These are phyloP conservation scores for Penicillium sclerotiorum DNA, from an alignment of 2,329 filamentous ascomycete species.

Conservation along the genomic window DNA sequence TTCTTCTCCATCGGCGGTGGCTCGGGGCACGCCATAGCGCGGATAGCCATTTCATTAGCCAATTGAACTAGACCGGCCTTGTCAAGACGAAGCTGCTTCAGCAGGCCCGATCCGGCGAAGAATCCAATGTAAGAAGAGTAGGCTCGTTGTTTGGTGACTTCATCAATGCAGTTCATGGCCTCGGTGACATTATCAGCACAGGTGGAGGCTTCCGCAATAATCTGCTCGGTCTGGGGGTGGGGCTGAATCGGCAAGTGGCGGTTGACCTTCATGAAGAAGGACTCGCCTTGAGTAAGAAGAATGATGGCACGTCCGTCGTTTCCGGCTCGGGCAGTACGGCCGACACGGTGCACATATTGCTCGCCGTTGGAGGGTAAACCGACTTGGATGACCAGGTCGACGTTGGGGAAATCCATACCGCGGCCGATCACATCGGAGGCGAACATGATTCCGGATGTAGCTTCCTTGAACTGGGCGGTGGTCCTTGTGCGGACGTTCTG, in stretches of 20 bases:
- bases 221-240: constrained; percentile 45
- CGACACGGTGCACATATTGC: constrained; percentile 53
- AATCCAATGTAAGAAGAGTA: constrained; percentile 42
- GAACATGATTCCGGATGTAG: constrained; percentile 52
- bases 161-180: constrained; percentile 34
- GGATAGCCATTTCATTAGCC: constrained; percentile 40
- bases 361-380: constrained; percentile 55
- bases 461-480: constrained; percentile 37
- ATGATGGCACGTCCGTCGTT: constrained; percentile 58
- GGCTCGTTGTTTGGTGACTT: constrained; percentile 37
- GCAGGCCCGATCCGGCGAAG: constrained; percentile 35
- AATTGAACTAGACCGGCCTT: constrained; percentile 37
- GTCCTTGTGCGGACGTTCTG: constrained; percentile 70
- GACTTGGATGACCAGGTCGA: constrained; percentile 52
- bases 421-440: constrained; percentile 52
- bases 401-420: constrained; percentile 56
- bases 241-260: constrained; percentile 54
- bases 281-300: constrained; percentile 55
- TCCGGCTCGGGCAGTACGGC: constrained; percentile 66
- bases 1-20: constrained; percentile 41
- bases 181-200: constrained; percentile 33
- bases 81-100: constrained; percentile 36
- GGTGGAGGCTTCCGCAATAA: constrained; percentile 39
- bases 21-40: constrained; percentile 42
- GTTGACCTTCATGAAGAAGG: constrained; percentile 55